phyloP scores from a whole-genome alignment of 805 yeast genomes.

The Wickerhamomyces bovis region DNA sequence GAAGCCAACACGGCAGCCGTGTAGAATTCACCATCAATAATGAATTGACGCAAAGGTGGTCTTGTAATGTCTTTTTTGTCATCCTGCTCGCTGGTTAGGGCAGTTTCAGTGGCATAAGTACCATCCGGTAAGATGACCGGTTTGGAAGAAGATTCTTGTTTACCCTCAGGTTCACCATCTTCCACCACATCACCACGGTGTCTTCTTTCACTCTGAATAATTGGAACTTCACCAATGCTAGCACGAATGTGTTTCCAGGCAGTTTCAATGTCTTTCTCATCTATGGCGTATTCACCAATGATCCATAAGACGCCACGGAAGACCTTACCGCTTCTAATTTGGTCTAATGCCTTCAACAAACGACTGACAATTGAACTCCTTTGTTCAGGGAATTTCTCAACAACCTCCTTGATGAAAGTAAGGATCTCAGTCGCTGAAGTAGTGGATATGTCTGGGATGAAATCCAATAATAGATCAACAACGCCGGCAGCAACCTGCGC shows the following conservation, averaged over 20 bases:
- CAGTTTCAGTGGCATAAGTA: constrained; percentile 93
- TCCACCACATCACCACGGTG: constrained; percentile 32
- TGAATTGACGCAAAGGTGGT: constrained; percentile 76
- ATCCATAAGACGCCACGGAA: constrained; percentile 94
- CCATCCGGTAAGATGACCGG: constrained; percentile 97
- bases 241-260: constrained; percentile 85
- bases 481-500: constrained; percentile 89
- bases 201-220: constrained; percentile 65
- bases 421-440: constrained; percentile 85
- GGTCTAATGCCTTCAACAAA: constrained; percentile 55
- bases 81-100: constrained; percentile 50
- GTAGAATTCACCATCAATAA: constrained; percentile 85
- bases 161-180: constrained; percentile 19
- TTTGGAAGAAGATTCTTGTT: constrained; percentile 38
- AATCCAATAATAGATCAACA: constrained; percentile 80
- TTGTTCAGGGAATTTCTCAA: constrained; percentile 82
- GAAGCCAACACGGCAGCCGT: constrained; percentile 84
- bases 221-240: constrained; percentile 88
- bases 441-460: constrained; percentile 78
- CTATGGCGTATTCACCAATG: constrained; percentile 82
- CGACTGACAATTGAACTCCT: constrained; percentile 59
- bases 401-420: constrained; percentile 88
- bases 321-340: constrained; percentile 81
- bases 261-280: constrained; percentile 63
- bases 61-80: constrained; percentile 31